These are phyloP conservation scores for Meripilus lineatus DNA, from an alignment of 1,284 basidiomycete species.

Conservation along the genomic window DNA sequence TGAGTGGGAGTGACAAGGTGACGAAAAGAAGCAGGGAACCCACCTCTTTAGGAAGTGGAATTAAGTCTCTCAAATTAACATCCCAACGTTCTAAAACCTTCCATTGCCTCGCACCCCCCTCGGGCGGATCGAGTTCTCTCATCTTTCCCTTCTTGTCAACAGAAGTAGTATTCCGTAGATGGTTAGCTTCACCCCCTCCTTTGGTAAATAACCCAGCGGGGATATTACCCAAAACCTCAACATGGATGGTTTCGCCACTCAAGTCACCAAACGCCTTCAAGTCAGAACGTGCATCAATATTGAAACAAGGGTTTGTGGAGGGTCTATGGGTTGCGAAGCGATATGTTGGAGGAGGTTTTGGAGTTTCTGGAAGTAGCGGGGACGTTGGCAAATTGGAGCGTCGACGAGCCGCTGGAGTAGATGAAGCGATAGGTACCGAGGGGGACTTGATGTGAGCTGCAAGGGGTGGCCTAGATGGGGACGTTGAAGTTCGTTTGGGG, in stretches of 20 bases:
- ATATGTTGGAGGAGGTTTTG: constrained; percentile 36
- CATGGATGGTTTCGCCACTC: constrained; percentile 41
- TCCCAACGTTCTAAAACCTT: constrained; percentile 65
- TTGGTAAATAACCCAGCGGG: not conserved
- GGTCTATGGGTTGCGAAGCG: constrained; percentile 72
- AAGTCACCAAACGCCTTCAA: constrained; percentile 42
- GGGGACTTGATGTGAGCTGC: constrained; percentile 10
- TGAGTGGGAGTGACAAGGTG: too few relatives aligned
- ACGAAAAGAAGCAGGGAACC: constrained; percentile 21
- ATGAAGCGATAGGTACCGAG: too few relatives aligned
- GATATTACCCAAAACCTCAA: constrained; percentile 58
- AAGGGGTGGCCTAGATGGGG: not conserved
- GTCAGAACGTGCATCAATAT: constrained; percentile 43
- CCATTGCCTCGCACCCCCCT: constrained; percentile 41
- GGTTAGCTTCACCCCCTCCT: too few relatives aligned
- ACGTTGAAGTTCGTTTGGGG: not conserved
- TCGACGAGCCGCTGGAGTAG: constrained; percentile 6
- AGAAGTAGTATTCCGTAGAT: too few relatives aligned
- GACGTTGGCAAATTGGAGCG: not conserved
- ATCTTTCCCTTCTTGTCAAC: constrained; percentile 43
- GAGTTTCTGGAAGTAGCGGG: too few relatives aligned
- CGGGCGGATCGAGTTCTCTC: constrained; percentile 19
- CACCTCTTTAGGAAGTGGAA: constrained; percentile 61
- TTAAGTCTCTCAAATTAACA: constrained; percentile 55
- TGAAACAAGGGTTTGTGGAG: constrained; percentile 74